phyloP scores from a whole-genome alignment of 805 yeast species.

The Saccharomycodes ludwigii region DNA sequence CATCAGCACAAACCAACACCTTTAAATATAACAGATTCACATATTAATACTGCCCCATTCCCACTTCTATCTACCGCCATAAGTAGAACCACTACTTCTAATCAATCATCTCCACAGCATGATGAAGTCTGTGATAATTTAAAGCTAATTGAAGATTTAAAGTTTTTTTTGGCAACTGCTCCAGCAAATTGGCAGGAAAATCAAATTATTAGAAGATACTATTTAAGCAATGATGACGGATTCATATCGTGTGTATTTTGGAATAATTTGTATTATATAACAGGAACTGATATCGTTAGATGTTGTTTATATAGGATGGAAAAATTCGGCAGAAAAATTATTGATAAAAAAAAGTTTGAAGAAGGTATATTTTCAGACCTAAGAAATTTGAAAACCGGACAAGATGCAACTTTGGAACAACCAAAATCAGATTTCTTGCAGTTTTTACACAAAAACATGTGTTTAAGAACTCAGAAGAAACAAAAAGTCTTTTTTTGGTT shows the following conservation, averaged over 20 bases:
- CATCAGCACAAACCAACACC: too few relatives aligned
- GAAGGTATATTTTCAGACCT: slow-evolving; percentile 92
- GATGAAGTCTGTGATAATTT: slow-evolving; percentile 20
- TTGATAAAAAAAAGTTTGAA: slow-evolving; percentile 87
- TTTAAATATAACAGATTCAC: too few relatives aligned
- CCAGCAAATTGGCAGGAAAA: slow-evolving; percentile 90
- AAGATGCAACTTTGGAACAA: slow-evolving; percentile 75
- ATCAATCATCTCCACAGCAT: too few relatives aligned
- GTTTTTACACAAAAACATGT: slow-evolving; percentile 73
- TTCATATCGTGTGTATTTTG: slow-evolving; percentile 88
- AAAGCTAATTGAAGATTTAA: slow-evolving; percentile 59
- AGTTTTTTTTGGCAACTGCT: slow-evolving; percentile 82
- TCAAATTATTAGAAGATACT: slow-evolving; percentile 78
- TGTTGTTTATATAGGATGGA: slow-evolving; percentile 80
- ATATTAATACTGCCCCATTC: too few relatives aligned
- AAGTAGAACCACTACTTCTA: too few relatives aligned
- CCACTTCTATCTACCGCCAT: too few relatives aligned
- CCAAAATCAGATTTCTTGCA: slow-evolving; percentile 79
- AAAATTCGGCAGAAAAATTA: slow-evolving; percentile 76
- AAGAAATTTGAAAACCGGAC: slow-evolving; percentile 73
- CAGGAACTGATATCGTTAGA: slow-evolving; percentile 94
- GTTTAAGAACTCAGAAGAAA: slow-evolving; percentile 88
- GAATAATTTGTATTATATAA: slow-evolving; percentile 80
- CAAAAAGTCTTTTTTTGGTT: slow-evolving; percentile 97
- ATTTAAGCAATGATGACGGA: slow-evolving; percentile 77